Evolutionary conservation across 257 asterid species (phyloP), one percentile per base, ranked within the genome.

Genomic region (Mentha longifolia): DNA sequence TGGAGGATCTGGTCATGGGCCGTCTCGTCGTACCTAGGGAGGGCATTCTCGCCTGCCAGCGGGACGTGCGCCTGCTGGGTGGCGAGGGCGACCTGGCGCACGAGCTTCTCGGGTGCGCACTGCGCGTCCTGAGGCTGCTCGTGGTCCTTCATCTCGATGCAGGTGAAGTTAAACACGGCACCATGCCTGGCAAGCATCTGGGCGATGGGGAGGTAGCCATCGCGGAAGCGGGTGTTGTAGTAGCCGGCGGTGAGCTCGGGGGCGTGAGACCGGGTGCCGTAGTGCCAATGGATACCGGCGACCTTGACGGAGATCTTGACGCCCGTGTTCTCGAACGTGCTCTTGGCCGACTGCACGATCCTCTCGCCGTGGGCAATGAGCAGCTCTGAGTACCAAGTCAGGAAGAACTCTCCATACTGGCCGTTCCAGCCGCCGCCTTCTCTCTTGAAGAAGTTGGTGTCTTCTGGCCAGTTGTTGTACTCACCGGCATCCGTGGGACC

Each of bases 381-480:
- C 97, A 89, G 79, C 12, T 85, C 77, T 6, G 99, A 95, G 59
- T 92, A 95, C 99, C 99, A 95, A 1, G 91, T 66, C 60, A 95
- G 97, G 92, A 95, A 95, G 61, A 92, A 95, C 70, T 89, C 90
- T 6, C 99, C 99, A 14, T 85, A 95, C 8, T 59, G 73, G 16
- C 84, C 9, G 8, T 81, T 65, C 97, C 96, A 95, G 3, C 97
- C 97, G 0, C 98, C 97, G 10, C 86, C 88, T 63, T 92, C 98
- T 71, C 81, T 92, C 14, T 71, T 62, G 89, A 95, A 95, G 85
- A 95, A 95, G 80, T 85, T 90, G 13, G 98, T 92, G 82, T 92
- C 98, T 51, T 95, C 99, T 0, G 97, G 98, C 99, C 99, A 95
- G 83, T 89, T 92, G 82, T 95, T 95, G 83, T 95, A 95, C 3